Evolutionary conservation across 148 eudicot species (phyloP).

Genomic region (Nepenthes gracilis): DNA sequence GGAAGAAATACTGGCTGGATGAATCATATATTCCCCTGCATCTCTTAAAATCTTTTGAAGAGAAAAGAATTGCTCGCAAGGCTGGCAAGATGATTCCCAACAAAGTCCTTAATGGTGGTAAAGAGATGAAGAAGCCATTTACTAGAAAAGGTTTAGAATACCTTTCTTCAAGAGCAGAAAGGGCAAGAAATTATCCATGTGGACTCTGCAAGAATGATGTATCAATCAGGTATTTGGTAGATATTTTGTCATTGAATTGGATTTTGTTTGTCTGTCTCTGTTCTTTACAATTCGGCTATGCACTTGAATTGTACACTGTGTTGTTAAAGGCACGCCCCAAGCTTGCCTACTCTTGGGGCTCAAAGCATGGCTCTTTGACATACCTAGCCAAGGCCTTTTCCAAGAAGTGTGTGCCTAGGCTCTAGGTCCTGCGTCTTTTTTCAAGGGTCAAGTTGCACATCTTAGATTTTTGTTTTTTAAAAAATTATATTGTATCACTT

Average conservation of each 20-base stretch:
- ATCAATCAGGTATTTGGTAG: constrained; percentile 47
- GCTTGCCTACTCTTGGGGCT: too few species aligned
- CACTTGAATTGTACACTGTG: too few species aligned
- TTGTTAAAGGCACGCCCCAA: too few species aligned
- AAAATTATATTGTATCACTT: too few species aligned
- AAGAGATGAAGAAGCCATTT: constrained; percentile 21
- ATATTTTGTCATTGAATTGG: not conserved
- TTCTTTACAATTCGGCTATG: too few species aligned
- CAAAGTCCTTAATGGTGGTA: constrained; percentile 24
- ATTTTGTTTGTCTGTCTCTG: too few species aligned
- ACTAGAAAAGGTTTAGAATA: constrained; percentile 57
- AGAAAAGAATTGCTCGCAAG: constrained; percentile 69
- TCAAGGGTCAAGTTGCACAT: too few species aligned
- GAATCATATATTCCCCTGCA: constrained; percentile 75
- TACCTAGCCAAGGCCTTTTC: too few species aligned
- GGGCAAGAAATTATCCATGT: constrained; percentile 55
- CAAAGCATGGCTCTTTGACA: too few species aligned
- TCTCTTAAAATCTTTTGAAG: constrained; percentile 82
- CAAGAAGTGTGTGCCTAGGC: too few species aligned
- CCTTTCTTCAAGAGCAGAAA: constrained; percentile 68
- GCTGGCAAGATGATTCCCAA: constrained; percentile 30
- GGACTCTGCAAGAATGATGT: constrained; percentile 82
- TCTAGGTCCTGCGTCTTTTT: too few species aligned
- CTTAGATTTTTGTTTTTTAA: too few species aligned
- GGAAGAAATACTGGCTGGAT: constrained; percentile 87